These are phyloP conservation scores for Ganoderma lucidum DNA, from an alignment of 1,284 basidiomycete genomes.

Conservation along the genomic window DNA sequence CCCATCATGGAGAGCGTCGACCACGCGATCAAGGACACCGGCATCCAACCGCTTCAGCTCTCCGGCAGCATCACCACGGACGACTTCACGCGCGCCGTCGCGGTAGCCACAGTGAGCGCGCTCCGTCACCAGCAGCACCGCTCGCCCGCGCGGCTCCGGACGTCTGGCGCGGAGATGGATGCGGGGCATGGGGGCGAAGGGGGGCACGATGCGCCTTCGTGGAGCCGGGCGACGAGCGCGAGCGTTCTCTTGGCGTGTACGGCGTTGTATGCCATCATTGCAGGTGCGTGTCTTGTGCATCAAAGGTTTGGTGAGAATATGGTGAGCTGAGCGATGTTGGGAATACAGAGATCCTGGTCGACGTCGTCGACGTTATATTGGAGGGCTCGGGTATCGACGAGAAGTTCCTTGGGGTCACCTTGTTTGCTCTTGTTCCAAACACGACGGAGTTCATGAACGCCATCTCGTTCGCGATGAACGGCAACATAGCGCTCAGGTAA, in stretches of 20 bases:
- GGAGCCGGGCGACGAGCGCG: slow-evolving; percentile 88
- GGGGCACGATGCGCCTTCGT: slow-evolving; percentile 91
- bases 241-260: slow-evolving; percentile 92
- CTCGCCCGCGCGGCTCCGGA: slow-evolving; percentile 52
- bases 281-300: slow-evolving; percentile 65
- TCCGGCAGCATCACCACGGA: slow-evolving; percentile 80
- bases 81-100: slow-evolving; percentile 90
- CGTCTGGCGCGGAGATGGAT: slow-evolving; percentile 47
- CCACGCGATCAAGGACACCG: slow-evolving; percentile 72
- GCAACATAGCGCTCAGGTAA: slow-evolving; percentile 95
- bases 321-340: background rate
- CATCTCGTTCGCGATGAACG: slow-evolving; percentile 98
- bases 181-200: slow-evolving; percentile 57
- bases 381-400: slow-evolving; percentile 95
- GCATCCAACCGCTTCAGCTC: slow-evolving; percentile 62
- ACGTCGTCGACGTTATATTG: slow-evolving; percentile 95
- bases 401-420: slow-evolving; percentile 96
- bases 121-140: slow-evolving; percentile 77
- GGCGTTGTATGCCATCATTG: slow-evolving; percentile 94
- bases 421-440: slow-evolving; percentile 98
- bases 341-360: slow-evolving; percentile 85
- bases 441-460: slow-evolving; percentile 99
- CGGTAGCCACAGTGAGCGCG: slow-evolving; percentile 89
- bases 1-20: slow-evolving; percentile 84
- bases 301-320: background rate